Conservation (phyloP, 2,329 filamentous ascomycete genomes). For the Fusarium sp. region DNA sequence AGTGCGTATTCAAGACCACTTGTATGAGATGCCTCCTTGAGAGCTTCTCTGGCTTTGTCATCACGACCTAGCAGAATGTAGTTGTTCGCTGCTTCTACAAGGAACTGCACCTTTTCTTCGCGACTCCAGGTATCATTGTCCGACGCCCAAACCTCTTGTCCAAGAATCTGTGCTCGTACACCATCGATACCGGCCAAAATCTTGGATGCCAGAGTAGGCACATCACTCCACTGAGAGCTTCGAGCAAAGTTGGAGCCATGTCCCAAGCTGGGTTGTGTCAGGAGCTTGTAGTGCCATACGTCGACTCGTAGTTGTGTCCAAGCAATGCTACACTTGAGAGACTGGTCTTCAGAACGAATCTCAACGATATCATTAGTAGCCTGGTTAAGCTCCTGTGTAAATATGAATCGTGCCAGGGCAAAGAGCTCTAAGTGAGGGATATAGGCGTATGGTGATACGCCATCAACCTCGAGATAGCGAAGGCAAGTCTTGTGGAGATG, state of each 20-base stretch:
- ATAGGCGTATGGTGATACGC: conserved; percentile 85
- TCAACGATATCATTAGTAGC: conserved; percentile 44
- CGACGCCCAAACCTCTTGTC: conserved; percentile 54
- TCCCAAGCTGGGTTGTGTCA: conserved; percentile 67
- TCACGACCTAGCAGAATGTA: conserved; percentile 88
- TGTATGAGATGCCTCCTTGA: conserved; percentile 74
- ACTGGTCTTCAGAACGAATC: conserved; percentile 43
- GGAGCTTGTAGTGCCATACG: conserved; percentile 74
- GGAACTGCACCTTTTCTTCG: conserved; percentile 73
- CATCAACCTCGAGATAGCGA: conserved; percentile 80
- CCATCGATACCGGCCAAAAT: conserved; percentile 59
- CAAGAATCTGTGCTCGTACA: conserved; percentile 56
- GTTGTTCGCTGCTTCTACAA: conserved; percentile 85
- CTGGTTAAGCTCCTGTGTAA: conserved; percentile 49
- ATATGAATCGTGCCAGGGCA: conserved; percentile 72
- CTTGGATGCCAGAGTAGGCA: conserved; percentile 65
- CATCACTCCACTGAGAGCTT: conserved; percentile 69
- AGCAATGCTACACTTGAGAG: conserved; percentile 60
- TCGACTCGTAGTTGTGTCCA: conserved; percentile 79
- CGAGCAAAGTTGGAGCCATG: conserved; percentile 67
- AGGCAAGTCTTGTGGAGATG: conserved; percentile 70
- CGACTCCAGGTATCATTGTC: conserved; percentile 54
- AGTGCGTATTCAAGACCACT: conserved; percentile 84
- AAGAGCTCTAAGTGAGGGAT: conserved; percentile 89
- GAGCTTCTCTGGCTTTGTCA: conserved; percentile 75